These are phyloP conservation scores for Hyparrhenia diplandra DNA, from an alignment of 176 grass and related monocot species.

Conservation along the genomic window DNA sequence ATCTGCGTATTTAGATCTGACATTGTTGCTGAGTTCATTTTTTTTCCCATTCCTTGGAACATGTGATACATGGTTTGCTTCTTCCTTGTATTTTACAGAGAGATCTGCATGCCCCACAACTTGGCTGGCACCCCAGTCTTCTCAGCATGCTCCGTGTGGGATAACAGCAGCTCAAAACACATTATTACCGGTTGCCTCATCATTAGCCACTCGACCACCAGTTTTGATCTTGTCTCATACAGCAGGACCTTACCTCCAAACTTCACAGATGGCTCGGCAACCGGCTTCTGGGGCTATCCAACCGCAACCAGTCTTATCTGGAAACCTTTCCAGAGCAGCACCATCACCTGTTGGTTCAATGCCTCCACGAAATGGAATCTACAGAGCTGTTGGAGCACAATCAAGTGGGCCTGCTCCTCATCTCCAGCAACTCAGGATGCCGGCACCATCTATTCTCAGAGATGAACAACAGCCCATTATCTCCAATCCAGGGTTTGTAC, in stretches of 20 bases:
- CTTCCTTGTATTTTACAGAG: conserved; percentile 17
- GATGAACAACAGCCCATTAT: conserved; percentile 24
- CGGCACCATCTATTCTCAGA: background rate
- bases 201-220: background rate
- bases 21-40: conserved; percentile 13
- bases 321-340: conserved; percentile 14
- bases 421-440: conserved; percentile 19
- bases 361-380: background rate
- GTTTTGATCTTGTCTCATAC: background rate
- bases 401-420: conserved; percentile 20
- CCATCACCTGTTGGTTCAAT: conserved; percentile 13
- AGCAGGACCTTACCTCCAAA: background rate
- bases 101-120: conserved; percentile 2
- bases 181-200: background rate
- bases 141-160: conserved; percentile 21
- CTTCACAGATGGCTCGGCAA: background rate
- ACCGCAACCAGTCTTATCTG: background rate
- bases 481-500: background rate
- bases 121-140: conserved; percentile 28
- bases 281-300: conserved; percentile 11
- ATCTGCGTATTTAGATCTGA: background rate
- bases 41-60: conserved; percentile 6
- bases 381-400: conserved; percentile 11
- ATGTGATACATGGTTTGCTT: conserved; percentile 9
- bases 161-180: background rate